These are phyloP conservation scores for Fusarium goolgardi DNA, from an alignment of 2,329 filamentous ascomycete genomes.

Conservation along the genomic window DNA sequence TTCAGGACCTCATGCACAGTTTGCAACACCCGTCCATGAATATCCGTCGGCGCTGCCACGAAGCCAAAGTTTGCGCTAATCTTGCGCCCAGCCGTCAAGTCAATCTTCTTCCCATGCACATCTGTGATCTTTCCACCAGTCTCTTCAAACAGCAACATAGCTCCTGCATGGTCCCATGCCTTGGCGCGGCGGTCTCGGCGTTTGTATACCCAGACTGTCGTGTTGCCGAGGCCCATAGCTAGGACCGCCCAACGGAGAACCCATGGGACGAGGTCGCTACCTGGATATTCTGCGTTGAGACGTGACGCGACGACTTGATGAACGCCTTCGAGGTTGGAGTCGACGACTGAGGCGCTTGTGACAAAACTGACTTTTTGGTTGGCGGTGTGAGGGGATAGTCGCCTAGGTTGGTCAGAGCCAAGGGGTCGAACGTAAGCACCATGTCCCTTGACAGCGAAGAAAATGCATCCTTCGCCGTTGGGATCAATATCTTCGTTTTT, in stretches of 20 bases:
- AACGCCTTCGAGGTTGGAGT: constrained; percentile 61
- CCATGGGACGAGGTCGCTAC: constrained; percentile 67
- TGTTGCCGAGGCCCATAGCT: constrained; percentile 64
- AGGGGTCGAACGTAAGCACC: constrained; percentile 62
- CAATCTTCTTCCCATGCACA: constrained; percentile 63
- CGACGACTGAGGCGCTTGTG: constrained; percentile 57
- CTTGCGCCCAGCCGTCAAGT: constrained; percentile 61
- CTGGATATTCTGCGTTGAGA: constrained; percentile 58
- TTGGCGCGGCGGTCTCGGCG: constrained; percentile 61
- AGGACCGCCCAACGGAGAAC: constrained; percentile 66
- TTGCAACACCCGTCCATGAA: constrained; percentile 62
- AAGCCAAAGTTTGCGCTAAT: constrained; percentile 66
- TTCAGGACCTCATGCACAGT: constrained; percentile 82
- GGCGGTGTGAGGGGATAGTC: constrained; percentile 50
- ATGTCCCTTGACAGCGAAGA: constrained; percentile 61
- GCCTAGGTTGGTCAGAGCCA: constrained; percentile 43
- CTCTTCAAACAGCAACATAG: constrained; percentile 69
- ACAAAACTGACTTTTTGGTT: constrained; percentile 56
- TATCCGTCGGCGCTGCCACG: constrained; percentile 60
- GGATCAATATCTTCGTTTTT: constrained; percentile 59
- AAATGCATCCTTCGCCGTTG: constrained; percentile 59
- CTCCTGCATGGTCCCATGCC: constrained; percentile 70
- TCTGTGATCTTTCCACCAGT: constrained; percentile 67
- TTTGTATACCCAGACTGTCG: constrained; percentile 68
- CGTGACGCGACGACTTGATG: constrained; percentile 58